phyloP scores from a whole-genome alignment of 306 rosid genomes.

The Sphenostylis stenocarpa region DNA sequence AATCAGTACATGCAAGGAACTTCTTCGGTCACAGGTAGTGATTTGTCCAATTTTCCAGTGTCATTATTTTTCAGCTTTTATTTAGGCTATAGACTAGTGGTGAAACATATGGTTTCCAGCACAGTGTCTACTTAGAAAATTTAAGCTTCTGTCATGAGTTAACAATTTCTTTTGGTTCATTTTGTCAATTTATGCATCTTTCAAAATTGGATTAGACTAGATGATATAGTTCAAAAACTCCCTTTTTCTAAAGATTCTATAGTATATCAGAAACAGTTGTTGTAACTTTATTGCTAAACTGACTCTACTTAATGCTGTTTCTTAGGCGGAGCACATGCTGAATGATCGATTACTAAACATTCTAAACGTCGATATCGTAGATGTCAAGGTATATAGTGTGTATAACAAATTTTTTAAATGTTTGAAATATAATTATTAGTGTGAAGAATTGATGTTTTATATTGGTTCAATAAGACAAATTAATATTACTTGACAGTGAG shows the following conservation, averaged over 20 bases:
- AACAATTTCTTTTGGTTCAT: not conserved
- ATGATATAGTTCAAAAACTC: not conserved
- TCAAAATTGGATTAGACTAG: conserved; percentile 1
- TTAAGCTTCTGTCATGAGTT: not conserved
- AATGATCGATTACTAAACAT: conserved; percentile 63
- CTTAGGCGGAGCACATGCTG: conserved; percentile 72
- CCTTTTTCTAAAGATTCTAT: not conserved
- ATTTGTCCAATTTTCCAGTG: not conserved
- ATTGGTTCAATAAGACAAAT: not conserved
- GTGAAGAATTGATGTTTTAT: not conserved
- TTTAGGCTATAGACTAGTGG: not conserved
- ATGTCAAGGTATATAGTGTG: conserved; percentile 56
- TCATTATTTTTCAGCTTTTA: conserved; percentile 19
- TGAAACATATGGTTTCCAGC: not conserved
- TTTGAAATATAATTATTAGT: not conserved
- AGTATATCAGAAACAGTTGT: not conserved
- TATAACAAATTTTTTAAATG: not conserved
- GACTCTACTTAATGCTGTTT: conserved; percentile 32
- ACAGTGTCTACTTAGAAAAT: no score
- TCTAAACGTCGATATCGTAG: conserved; percentile 68
- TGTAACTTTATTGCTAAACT: conserved; percentile 29
- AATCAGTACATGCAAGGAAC: conserved; percentile 88
- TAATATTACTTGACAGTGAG: not conserved
- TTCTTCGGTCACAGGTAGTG: conserved; percentile 87
- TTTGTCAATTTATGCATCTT: conserved; percentile 14